phyloP scores from a whole-genome alignment of 371 early-diverging fungal species.

The Batrachochytrium dendrobatidis region DNA sequence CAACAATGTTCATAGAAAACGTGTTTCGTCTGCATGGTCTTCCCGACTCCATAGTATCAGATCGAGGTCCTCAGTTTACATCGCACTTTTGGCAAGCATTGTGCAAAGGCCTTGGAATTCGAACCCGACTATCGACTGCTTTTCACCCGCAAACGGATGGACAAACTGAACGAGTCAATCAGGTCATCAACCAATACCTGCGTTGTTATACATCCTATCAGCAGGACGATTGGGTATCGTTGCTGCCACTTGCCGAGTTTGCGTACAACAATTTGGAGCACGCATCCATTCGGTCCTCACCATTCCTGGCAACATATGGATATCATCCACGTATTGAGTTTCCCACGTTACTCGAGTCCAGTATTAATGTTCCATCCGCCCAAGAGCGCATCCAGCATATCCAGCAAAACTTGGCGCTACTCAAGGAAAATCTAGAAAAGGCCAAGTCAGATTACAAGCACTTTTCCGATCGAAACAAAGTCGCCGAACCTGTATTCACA shows the following conservation, averaged over 20 bases:
- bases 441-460: constrained; percentile 4
- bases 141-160: constrained; percentile 49
- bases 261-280: constrained; percentile 41
- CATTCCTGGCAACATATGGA: constrained; percentile 27
- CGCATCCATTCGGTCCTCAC: constrained; percentile 19
- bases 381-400: constrained; percentile 1
- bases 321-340: constrained; percentile 8
- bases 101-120: constrained; percentile 14
- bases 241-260: constrained; percentile 43
- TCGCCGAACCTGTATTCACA: constrained; percentile 3
- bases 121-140: constrained; percentile 30
- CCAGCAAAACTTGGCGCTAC: background rate
- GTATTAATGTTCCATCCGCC: constrained; percentile 4
- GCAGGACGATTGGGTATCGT: constrained; percentile 42
- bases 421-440: constrained; percentile 1
- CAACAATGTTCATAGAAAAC: constrained; percentile 24
- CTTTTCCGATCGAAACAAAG: constrained; percentile 5
- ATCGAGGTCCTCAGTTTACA: constrained; percentile 41
- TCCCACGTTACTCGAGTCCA: background rate
- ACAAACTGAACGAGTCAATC: constrained; percentile 45
- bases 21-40: constrained; percentile 28
- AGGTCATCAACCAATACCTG: constrained; percentile 44
- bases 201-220: constrained; percentile 30
- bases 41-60: constrained; percentile 30
- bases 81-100: constrained; percentile 35